Evolutionary conservation across 148 eudicot species (phyloP), one percentile per base, ranked within the genome.

Genomic region (Rhododendron williamsianum): DNA sequence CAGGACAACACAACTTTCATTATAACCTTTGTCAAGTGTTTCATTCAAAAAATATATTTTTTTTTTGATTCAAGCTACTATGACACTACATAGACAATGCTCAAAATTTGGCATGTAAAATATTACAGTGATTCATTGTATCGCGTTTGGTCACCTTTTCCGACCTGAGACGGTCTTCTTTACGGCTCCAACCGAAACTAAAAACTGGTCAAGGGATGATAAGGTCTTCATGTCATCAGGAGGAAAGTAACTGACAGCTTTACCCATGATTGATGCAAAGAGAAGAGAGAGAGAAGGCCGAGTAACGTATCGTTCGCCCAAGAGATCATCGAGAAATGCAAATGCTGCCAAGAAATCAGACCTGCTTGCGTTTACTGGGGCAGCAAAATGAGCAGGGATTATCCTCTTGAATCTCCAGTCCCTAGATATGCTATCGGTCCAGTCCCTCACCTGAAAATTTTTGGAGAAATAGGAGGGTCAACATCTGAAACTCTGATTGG

Each of bases 191-290:
- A 97, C 93, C 0, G 98, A 97, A 85, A 97, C 99, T 88, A 97
- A 86, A 83, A 97, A 95, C 88, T 95, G 90, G 80, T 97, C 99
- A 51, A 97, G 98, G 49, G 98, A 95, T 5, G 99, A 95, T 33
- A 97, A 85, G 35, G 99, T 97, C 91, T 89, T 95, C 99, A 97
- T 97, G 84, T 97, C 99, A 85, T 97, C 99, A 0, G 98, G 98
- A 25, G 99, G 98, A 82, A 97, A 97, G 88, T 95, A 97, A 88
- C 96, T 94, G 52, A 94, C 94, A 18, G 99, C 96, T 78, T 92
- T 97, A 51, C 99, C 99, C 93, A 97, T 87, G 36, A 97, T 82
- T 38, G 98, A 93, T 16, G 94, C n/a, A 81, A 95, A 95, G 46
- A 97, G 89, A 30, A 93, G 91, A 71, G 98, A 91, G 12, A 97